Conservation (phyloP, 2,329 filamentous ascomycete genomes). For the Penicillium sp. region DNA sequence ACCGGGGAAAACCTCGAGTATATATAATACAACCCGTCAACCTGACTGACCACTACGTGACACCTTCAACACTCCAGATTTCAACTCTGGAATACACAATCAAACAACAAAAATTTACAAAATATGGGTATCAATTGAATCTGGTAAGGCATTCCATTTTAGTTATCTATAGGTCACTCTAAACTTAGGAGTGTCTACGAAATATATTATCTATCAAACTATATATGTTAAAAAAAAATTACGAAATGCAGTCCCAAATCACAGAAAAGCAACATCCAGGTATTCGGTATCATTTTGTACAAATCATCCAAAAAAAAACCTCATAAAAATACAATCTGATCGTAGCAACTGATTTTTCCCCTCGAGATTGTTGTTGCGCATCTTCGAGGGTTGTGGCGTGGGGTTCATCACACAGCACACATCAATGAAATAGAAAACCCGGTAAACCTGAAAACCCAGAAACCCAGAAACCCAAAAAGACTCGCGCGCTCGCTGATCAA, state of each 20-base stretch:
- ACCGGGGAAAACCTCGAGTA: too few relatives aligned
- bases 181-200: background rate
- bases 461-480: background rate
- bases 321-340: background rate
- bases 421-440: background rate
- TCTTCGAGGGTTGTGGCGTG: background rate
- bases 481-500: constrained; percentile 14
- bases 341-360: background rate
- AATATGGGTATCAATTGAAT: too few relatives aligned
- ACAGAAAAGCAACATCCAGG: background rate
- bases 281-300: background rate
- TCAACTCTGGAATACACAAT: too few relatives aligned
- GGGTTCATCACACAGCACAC: background rate
- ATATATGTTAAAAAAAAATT: background rate
- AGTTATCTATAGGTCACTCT: too few relatives aligned
- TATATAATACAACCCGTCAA: too few relatives aligned
- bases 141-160: too few relatives aligned
- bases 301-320: background rate
- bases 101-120: too few relatives aligned
- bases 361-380: background rate
- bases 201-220: background rate
- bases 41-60: too few relatives aligned
- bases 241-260: background rate
- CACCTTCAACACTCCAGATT: too few relatives aligned
- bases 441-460: background rate